Base-by-base conservation (phyloP, 1,284 basidiomycete species). In the Ustilago shanxiensis region DNA sequence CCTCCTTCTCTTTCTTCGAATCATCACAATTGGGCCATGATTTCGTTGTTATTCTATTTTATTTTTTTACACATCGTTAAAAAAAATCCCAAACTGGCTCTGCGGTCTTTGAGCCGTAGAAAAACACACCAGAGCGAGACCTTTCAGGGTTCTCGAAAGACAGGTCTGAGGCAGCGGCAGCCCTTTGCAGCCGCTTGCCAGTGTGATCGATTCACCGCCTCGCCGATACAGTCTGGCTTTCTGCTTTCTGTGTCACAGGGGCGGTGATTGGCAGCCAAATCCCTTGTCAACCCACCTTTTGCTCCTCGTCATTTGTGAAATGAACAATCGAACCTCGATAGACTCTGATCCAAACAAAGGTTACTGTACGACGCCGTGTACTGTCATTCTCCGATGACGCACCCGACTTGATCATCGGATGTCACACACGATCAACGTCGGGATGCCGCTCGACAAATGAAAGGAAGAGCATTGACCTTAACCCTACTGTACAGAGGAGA, bases 111-210 rank as follows among this genome's bases (percentile, higher is more conserved):
- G 45, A 6, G 24, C 26, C 24, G 14, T 9, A 26, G n/a, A n/a
- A n/a, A n/a, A n/a, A n/a, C n/a, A n/a, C n/a, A n/a, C n/a, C n/a
- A n/a, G 22, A 26, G 45, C 45, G 45, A 49, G 22, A 24, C 44
- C 44, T 45, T 45, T 41, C 39, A 41, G 39, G 39, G 39, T 14
- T 41, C 39, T 41, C 9, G 39, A 51, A 31, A 51, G 14, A 51
- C 13, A 51, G 49, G 49, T 51, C 49, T 31, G 49, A 51, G 10
- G 16, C 49, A 51, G 49, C 49, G n/a, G 31, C 31, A 33, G 31
- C 31, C 31, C 31, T 11, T 5, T 3, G 11, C 33, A n/a, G 10
- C 24, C 20, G 47, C 47, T n/a, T 45, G 5, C 4, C 22, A 7
- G 44, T 37, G 35, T 14, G 35, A 37, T 14, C n/a, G 44, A 16